A percentile compares a stretch with the other conserved stretches of the same genome.
Conservation (phyloP, 441 rosid genomes). For the Gossypium davidsonii region DNA sequence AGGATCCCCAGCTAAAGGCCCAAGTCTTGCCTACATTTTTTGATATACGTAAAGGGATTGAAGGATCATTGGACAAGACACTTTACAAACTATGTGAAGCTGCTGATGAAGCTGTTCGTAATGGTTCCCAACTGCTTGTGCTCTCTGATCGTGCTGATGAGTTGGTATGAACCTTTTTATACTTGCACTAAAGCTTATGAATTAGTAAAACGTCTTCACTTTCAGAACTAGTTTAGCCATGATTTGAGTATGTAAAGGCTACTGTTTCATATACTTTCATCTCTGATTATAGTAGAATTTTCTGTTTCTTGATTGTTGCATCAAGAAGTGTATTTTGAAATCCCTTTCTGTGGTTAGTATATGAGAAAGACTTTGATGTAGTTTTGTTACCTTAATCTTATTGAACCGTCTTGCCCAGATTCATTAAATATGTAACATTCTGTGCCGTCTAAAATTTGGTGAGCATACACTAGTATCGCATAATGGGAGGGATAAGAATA, state of each 20-base stretch:
- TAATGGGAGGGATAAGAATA: neutral
- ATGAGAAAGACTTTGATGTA: neutral
- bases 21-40: conserved; percentile 66
- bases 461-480: neutral
- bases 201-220: neutral
- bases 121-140: conserved; percentile 91
- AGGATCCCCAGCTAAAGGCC: conserved; percentile 66
- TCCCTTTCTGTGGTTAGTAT: neutral
- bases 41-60: conserved; percentile 87
- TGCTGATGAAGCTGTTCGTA: conserved; percentile 97
- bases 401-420: neutral
- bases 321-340: neutral
- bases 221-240: neutral
- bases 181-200: neutral
- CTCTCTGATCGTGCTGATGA: conserved; percentile 81
- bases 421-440: neutral
- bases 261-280: neutral
- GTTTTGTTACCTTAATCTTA: neutral
- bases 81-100: conserved; percentile 76
- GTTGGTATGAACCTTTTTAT: conserved; percentile 40
- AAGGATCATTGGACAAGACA: conserved; percentile 77
- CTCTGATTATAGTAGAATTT: neutral
- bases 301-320: neutral
- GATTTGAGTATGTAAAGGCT: conserved; percentile 1
- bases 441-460: neutral